Conservation (phyloP, 2,329 filamentous ascomycete species). For the Geoglossum cookeanum region DNA sequence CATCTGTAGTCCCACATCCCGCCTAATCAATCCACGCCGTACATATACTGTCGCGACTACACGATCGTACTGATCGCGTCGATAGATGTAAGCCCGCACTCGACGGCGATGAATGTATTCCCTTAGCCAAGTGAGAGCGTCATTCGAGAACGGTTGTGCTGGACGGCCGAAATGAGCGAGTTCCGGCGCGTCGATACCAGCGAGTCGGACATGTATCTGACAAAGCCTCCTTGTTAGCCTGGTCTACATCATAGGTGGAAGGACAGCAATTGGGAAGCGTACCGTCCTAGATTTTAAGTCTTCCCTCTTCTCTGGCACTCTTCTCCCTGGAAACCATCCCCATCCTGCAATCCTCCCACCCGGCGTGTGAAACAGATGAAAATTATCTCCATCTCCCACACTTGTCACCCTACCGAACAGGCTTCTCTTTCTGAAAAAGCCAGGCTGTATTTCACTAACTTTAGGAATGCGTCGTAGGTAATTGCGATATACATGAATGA, state of each 20-base stretch:
- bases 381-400: slow-evolving; percentile 92
- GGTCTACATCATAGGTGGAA: not conserved
- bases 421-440: slow-evolving; percentile 54
- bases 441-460: slow-evolving; percentile 52
- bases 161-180: slow-evolving; percentile 78
- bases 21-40: slow-evolving; percentile 44
- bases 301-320: slow-evolving; percentile 47
- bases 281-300: slow-evolving; percentile 63
- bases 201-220: slow-evolving; percentile 73
- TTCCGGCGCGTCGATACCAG: slow-evolving; percentile 86
- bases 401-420: slow-evolving; percentile 76
- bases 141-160: slow-evolving; percentile 64
- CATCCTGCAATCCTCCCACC: slow-evolving; percentile 76
- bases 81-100: slow-evolving; percentile 68
- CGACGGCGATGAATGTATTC: slow-evolving; percentile 49
- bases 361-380: slow-evolving; percentile 84
- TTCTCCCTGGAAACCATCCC: slow-evolving; percentile 67
- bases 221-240: not conserved
- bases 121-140: slow-evolving; percentile 68
- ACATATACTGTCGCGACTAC: slow-evolving; percentile 74
- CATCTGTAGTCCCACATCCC: slow-evolving; percentile 82
- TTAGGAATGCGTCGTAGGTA: slow-evolving; percentile 74
- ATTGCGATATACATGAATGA: slow-evolving; percentile 41
- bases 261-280: slow-evolving; percentile 15
- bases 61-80: slow-evolving; percentile 78